Evolutionary conservation across 495 filamentous ascomycete genomes (phyloP).

Genomic region (Penicillium crystallinum): DNA sequence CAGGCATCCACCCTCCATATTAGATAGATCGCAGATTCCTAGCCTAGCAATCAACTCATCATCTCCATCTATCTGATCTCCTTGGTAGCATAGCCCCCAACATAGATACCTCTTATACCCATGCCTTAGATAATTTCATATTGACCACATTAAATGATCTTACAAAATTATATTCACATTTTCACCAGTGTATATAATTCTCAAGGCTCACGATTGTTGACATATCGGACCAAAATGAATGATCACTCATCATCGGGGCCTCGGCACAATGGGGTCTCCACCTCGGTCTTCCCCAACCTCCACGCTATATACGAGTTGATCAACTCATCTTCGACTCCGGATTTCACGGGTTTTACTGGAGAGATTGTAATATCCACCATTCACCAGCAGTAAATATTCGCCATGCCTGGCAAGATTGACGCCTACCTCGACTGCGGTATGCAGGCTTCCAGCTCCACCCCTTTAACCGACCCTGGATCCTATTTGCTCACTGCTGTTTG

Average conservation of each 20-base stretch:
- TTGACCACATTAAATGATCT: no score
- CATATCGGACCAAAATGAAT: not conserved
- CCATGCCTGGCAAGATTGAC: slow-evolving; percentile 25
- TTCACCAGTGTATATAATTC: not conserved
- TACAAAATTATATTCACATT: no score
- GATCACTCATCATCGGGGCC: slow-evolving; percentile 29
- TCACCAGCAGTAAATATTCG: not conserved
- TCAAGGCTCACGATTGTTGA: not conserved
- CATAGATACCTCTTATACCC: no score
- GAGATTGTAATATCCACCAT: not conserved
- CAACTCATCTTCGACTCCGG: not conserved
- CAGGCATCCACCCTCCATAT: no score
- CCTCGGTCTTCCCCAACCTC: slow-evolving; percentile 12
- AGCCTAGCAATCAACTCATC: no score
- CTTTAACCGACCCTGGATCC: not conserved
- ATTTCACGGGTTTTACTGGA: not conserved
- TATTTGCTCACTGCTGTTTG: not conserved
- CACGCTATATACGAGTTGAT: slow-evolving; percentile 9
- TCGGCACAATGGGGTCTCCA: slow-evolving; percentile 25
- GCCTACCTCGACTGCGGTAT: slow-evolving; percentile 27
- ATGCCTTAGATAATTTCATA: no score
- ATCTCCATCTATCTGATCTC: no score
- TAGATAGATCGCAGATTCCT: no score
- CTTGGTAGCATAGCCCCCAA: no score
- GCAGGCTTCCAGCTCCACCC: not conserved